A percentile compares a stretch with the other conserved stretches of the same genome.
phyloP scores from a whole-genome alignment of 2,329 filamentous ascomycete species.

The Fusarium oxysporum region DNA sequence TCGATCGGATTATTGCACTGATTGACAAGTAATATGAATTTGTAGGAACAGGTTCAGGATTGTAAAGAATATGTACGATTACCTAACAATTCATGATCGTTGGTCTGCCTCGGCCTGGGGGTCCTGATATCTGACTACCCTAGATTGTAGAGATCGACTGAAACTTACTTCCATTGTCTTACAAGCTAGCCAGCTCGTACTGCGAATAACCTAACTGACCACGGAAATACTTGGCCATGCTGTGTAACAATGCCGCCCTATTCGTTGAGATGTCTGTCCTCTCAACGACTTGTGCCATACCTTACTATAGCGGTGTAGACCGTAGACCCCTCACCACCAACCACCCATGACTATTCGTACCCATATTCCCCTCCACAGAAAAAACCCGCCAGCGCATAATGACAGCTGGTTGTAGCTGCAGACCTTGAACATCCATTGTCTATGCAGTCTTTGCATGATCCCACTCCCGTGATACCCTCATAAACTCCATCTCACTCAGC shows the following conservation, averaged over 20 bases:
- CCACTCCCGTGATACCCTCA: neutral
- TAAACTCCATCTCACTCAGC: neutral
- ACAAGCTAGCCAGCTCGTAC: neutral
- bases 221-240: neutral
- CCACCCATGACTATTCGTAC: slow-evolving; percentile 6
- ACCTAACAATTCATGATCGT: neutral
- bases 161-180: neutral
- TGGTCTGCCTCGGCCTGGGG: neutral
- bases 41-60: neutral
- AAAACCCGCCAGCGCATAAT: slow-evolving; percentile 19
- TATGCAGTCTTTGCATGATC: slow-evolving; percentile 14
- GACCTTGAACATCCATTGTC: neutral
- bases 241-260: neutral
- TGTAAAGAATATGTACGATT: neutral
- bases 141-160: neutral
- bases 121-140: neutral
- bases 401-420: neutral
- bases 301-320: slow-evolving; percentile 19
- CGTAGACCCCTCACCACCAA: slow-evolving; percentile 15
- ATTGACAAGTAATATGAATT: neutral
- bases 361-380: slow-evolving; percentile 28
- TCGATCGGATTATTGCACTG: slow-evolving; percentile 1
- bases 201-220: neutral
- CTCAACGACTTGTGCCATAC: slow-evolving; percentile 1
- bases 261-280: neutral